phyloP scores from a whole-genome alignment of 2,329 filamentous ascomycete species.

The Gyromitra esculenta region DNA sequence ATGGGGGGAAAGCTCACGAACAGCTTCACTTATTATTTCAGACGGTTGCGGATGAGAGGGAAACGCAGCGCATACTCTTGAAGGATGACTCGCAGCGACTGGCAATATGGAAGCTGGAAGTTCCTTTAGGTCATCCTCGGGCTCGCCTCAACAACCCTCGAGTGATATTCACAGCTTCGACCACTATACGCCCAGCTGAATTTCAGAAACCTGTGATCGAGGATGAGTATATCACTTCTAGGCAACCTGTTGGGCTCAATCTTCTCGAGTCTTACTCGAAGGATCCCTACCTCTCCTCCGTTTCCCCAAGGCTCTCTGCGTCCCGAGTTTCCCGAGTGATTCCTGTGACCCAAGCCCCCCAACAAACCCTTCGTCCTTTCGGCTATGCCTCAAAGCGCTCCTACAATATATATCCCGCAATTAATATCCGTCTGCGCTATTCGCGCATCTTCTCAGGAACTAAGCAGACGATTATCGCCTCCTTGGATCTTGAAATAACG shows the following conservation, averaged over 20 bases:
- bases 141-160: conserved; percentile 59
- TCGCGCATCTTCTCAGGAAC: conserved; percentile 69
- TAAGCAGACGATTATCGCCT: conserved; percentile 71
- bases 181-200: conserved; percentile 68
- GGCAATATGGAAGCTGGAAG: conserved; percentile 57
- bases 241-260: conserved; percentile 75
- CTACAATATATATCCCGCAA: conserved; percentile 72
- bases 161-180: conserved; percentile 64
- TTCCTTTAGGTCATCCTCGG: conserved; percentile 57
- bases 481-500: conserved; percentile 78
- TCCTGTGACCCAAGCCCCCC: conserved; percentile 70
- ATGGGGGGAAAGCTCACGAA: conserved; percentile 56
- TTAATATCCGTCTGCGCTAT: conserved; percentile 78
- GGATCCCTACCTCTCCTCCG: conserved; percentile 71
- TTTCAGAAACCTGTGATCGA: conserved; percentile 62
- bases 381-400: conserved; percentile 71
- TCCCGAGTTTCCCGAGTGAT: conserved; percentile 78
- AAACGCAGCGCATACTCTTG: conserved; percentile 57
- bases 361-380: conserved; percentile 71
- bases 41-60: conserved; percentile 57
- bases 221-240: conserved; percentile 75
- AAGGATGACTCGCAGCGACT: conserved; percentile 56
- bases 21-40: conserved; percentile 57
- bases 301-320: conserved; percentile 75
- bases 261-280: conserved; percentile 77